These are phyloP conservation scores for Trichosporon coremiiforme DNA, from an alignment of 1,284 basidiomycete species.

Conservation along the genomic window DNA sequence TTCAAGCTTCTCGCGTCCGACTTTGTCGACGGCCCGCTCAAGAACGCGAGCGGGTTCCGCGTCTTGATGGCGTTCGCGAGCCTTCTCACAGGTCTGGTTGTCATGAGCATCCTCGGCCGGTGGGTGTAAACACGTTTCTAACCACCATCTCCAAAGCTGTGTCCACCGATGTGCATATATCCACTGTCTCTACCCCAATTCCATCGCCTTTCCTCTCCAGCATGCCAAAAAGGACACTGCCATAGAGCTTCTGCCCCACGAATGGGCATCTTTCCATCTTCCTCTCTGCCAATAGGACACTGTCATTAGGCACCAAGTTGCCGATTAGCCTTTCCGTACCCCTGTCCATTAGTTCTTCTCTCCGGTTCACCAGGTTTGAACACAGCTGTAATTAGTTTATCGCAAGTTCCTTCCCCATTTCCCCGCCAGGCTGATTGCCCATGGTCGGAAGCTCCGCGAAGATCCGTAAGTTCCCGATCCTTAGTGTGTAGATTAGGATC, in stretches of 20 bases:
- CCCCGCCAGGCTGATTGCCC: no score
- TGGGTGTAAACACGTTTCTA: conserved; percentile 42
- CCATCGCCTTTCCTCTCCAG: background rate
- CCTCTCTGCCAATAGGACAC: background rate
- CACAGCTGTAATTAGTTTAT: background rate
- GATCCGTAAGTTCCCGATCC: background rate
- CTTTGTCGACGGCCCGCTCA: conserved; percentile 38
- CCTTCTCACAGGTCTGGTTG: conserved; percentile 39
- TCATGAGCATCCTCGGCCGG: conserved; percentile 51
- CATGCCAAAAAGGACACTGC: background rate
- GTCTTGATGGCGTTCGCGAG: conserved; percentile 36
- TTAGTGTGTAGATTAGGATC: conserved; percentile 5
- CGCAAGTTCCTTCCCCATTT: background rate
- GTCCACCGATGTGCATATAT: background rate
- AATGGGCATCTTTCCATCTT: background rate
- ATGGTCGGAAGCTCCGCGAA: background rate
- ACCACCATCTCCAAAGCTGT: background rate
- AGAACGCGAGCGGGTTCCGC: conserved; percentile 29
- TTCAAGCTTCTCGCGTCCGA: conserved; percentile 41
- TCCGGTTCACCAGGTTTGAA: background rate
- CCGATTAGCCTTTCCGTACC: background rate
- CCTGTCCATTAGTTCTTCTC: background rate
- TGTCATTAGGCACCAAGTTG: background rate
- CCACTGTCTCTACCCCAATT: background rate
- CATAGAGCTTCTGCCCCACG: background rate